phyloP scores from a whole-genome alignment of 805 yeast species.

The Wickerhamiella shivajii region DNA sequence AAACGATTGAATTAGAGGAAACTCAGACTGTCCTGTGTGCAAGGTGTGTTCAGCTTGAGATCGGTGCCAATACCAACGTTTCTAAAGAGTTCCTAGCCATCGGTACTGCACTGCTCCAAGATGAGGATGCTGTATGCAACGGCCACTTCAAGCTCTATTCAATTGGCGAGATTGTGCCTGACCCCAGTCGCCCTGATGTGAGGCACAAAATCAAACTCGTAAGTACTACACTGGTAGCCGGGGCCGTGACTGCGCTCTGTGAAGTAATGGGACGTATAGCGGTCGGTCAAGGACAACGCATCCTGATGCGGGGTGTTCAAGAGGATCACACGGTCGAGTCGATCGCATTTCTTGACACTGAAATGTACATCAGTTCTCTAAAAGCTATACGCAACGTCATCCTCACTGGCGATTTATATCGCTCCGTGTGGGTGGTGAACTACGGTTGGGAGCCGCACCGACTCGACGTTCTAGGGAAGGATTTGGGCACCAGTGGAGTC shows the following conservation, averaged over 20 bases:
- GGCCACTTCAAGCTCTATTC: constrained; percentile 69
- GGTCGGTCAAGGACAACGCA: constrained; percentile 74
- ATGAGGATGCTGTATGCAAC: constrained; percentile 66
- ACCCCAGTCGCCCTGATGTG: constrained; percentile 74
- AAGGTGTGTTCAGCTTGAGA: constrained; percentile 38
- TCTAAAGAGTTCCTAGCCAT: constrained; percentile 55
- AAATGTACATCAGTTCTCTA: constrained; percentile 61
- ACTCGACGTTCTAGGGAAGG: constrained; percentile 65
- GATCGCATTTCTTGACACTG: constrained; percentile 84
- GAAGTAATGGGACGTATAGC: constrained; percentile 74
- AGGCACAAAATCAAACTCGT: constrained; percentile 62
- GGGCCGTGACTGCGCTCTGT: constrained; percentile 66
- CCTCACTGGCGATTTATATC: constrained; percentile 66
- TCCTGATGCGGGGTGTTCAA: constrained; percentile 65
- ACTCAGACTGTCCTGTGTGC: constrained; percentile 49
- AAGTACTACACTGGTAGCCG: constrained; percentile 60
- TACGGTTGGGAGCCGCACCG: constrained; percentile 93
- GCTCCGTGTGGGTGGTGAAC: constrained; percentile 67
- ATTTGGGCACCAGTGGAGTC: constrained; percentile 61
- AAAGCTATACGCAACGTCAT: constrained; percentile 73
- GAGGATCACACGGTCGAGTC: constrained; percentile 80
- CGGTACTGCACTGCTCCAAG: constrained; percentile 64
- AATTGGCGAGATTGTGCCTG: constrained; percentile 72
- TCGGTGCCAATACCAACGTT: constrained; percentile 23
- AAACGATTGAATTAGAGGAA: constrained; percentile 46